Percentiles rank a stretch among this genome's conserved stretches.
phyloP scores from a whole-genome alignment of 768 basidiomycete species.

The Pleurotus tuoliensis region DNA sequence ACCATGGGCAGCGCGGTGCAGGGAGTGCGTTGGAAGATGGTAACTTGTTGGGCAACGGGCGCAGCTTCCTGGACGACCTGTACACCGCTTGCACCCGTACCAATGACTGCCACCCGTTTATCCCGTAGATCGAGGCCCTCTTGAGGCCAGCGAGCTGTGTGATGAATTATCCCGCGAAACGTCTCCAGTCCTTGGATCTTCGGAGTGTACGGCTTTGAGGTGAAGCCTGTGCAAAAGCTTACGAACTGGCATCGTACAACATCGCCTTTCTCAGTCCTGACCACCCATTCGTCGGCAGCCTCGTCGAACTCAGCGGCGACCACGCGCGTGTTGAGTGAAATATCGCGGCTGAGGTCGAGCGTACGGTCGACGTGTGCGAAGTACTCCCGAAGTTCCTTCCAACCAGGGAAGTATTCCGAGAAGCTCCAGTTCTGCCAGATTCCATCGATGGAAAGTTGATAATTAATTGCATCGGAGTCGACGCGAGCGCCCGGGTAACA shows the following conservation, averaged over 20 bases:
- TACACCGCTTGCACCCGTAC: conserved; percentile 17
- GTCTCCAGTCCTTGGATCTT: conserved; percentile 16
- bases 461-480: conserved; percentile 1
- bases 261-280: conserved; percentile 7
- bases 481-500: conserved; percentile 4
- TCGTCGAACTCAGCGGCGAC: conserved; percentile 17
- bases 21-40: conserved; percentile 18
- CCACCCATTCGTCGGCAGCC: conserved; percentile 9
- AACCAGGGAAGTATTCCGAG: background rate
- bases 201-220: conserved; percentile 15
- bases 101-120: conserved; percentile 22
- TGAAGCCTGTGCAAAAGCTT: conserved; percentile 14
- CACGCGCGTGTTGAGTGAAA: conserved; percentile 19
- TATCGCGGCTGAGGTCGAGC: conserved; percentile 18
- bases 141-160: conserved; percentile 21
- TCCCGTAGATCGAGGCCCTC: conserved; percentile 14
- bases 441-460: conserved; percentile 2
- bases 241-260: conserved; percentile 9
- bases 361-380: conserved; percentile 21
- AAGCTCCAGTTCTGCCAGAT: conserved; percentile 1
- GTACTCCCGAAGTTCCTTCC: conserved; percentile 13
- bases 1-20: conserved; percentile 21
- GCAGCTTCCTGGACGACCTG: conserved; percentile 13
- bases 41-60: conserved; percentile 8
- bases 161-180: conserved; percentile 20